Evolutionary conservation across 805 yeast genomes (phyloP).

Genomic region (Millerozyma acaciae): DNA sequence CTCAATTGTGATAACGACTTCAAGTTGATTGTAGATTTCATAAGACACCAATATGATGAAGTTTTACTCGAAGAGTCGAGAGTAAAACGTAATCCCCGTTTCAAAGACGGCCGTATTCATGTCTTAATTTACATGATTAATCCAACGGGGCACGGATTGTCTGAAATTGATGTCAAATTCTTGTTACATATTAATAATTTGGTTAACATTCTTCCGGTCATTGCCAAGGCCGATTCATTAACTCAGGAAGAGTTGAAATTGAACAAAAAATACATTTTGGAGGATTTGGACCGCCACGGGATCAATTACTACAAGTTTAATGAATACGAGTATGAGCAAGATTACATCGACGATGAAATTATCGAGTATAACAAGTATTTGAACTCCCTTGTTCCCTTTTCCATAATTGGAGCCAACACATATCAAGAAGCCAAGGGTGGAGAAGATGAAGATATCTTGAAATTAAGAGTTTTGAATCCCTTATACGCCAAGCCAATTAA

Average conservation of each 20-base stretch:
- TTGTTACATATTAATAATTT: conserved; percentile 38
- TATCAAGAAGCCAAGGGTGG: conserved; percentile 38
- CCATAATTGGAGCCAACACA: conserved; percentile 66
- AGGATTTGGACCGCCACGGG: conserved; percentile 67
- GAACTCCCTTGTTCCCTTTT: conserved; percentile 62
- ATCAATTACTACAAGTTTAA: conserved; percentile 72
- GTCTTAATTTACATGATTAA: conserved; percentile 45
- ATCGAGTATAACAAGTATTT: conserved; percentile 62
- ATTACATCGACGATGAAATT: conserved; percentile 56
- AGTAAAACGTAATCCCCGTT: conserved; percentile 79
- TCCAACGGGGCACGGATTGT: conserved; percentile 44
- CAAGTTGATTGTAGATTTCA: conserved; percentile 67
- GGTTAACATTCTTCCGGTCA: conserved; percentile 42
- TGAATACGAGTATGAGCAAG: conserved; percentile 54
- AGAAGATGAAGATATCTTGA: conserved; percentile 39
- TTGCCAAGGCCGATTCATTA: conserved; percentile 42
- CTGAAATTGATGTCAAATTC: conserved; percentile 40
- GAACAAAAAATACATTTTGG: conserved; percentile 70
- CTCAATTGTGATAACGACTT: conserved; percentile 66
- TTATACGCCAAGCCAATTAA: conserved; percentile 53
- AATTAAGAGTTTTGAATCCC: conserved; percentile 50
- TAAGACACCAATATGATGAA: conserved; percentile 81
- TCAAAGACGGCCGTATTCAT: conserved; percentile 80
- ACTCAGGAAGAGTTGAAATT: conserved; percentile 46
- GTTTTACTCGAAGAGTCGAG: conserved; percentile 76